Evolutionary conservation across 129 eudicot species (phyloP), one percentile per base, ranked within the genome.

Genomic region (Pittosporum tobira): DNA sequence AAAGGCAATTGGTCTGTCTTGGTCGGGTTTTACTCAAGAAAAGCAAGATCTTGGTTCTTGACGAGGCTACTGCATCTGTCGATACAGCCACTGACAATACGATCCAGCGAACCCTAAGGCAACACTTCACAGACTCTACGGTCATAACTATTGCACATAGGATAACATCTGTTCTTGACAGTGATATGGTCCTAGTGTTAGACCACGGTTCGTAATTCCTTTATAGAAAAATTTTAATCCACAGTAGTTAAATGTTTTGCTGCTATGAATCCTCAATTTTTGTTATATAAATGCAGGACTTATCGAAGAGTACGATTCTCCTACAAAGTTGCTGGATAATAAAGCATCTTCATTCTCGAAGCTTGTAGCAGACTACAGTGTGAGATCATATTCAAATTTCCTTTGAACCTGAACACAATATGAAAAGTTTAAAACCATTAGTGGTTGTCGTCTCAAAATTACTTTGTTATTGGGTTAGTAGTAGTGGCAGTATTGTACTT

Each of bases 1-100:
- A 87, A 60, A 63, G 95, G 40, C 93, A 88, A 40, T 65, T 88
- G 26, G 65, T 84, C 20, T 80, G 94, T 59, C 87, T 88, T 1
- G 91, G 88, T 14, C 81, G 96, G 21, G 94, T 87, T 25, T 67
- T 87, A 50, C 96, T 87, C n/a, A 80, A 87, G 59, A 75, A 81
- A 71, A 77, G 81, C 40, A 83, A 80, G 62, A 71, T 87, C 27
- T 78, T 87, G 28, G 85, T 87, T 16, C 88, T 87, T 16, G 96
- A 87, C 25, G 96, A 87, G 71, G 94, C 96, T 9, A 87, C 93
- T 20, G 96, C 96, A 42, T 83, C 94, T 7, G 94, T 84, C 22
- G 94, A 84, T 60, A 75, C 84, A 54, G 75, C 80, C 28, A 80
- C 94, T 6, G 94, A 84, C 63, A 78, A 73, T 47, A 65, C 77